Base-by-base conservation (phyloP, 495 filamentous ascomycete species). In the Arthonia radiata region DNA sequence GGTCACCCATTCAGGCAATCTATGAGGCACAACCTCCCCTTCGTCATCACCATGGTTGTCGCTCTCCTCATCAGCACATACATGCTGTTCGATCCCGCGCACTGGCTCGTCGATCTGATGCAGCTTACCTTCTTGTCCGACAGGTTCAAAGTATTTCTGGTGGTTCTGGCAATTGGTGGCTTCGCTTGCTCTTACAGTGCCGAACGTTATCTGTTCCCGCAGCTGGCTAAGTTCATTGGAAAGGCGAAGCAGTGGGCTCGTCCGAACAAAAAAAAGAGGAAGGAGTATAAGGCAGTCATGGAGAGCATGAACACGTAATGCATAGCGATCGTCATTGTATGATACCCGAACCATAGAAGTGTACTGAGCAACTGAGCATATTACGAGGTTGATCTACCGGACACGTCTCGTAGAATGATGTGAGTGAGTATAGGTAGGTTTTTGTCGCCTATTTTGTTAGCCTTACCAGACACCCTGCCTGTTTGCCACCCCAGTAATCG, bases 1-100 rank as follows among this genome's bases (percentile, higher is more conserved):
- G 89, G 89, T 4, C 62, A 64, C 11, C 89, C 89, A 5, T 99
- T 89, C 48, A 57, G 89, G 26, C 74, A 80, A 39, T 54, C 67
- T 6, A 80, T 90, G 59, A 51, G 52, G 13, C 53, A 68, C 23
- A 99, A 94, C 45, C 58, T 66, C 37, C 81, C 82, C 2, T 90
- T 91, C 38, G 61, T 92, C 25, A 56, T 66, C 15, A 81, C 79
- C 0, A 71, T 93, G 31, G 36, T 69, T 5, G 42, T 69, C 16
- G 56, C 76, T 4, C 41, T 80, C 17, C 42, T 56, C 4, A 48
- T 92, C 24, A 66, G 64, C 4, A 46, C 51, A 8, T 83, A 79
- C 37, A 77, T 99, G 68, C 57, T 90, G 12, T 60, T 74, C 38
- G 56, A 60, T 31, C 74, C 81, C 4, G 64, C 66, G 1, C 36